Conservation (phyloP, 768 basidiomycete species). For the Mycena sanguinolenta region DNA sequence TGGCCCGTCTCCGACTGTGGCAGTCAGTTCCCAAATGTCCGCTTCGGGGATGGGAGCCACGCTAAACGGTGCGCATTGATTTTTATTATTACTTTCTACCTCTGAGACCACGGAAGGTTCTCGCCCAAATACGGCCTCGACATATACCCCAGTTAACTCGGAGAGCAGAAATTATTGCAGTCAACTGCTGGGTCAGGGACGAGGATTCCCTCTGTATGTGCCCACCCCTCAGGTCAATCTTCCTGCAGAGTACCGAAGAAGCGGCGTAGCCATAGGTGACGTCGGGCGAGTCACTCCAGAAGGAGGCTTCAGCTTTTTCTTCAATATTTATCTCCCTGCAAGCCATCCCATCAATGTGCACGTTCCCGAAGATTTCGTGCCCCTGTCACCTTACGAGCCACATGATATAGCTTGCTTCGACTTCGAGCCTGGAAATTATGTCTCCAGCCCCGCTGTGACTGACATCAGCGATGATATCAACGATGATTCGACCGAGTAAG, state of each 20-base stretch:
- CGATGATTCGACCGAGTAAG: background rate
- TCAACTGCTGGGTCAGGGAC: conserved; percentile 23
- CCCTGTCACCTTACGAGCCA: background rate
- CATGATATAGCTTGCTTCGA: background rate
- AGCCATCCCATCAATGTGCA: conserved; percentile 42
- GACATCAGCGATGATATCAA: background rate
- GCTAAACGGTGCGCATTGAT: too few relatives aligned
- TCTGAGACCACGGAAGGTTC: too few relatives aligned
- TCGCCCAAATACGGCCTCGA: too few relatives aligned
- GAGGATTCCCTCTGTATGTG: conserved; percentile 48
- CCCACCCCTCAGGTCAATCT: conserved; percentile 31
- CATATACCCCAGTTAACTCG: too few relatives aligned
- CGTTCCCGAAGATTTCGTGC: conserved; percentile 44
- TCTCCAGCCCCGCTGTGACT: background rate
- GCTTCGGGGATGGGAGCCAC: too few relatives aligned
- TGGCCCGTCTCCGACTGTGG: too few relatives aligned
- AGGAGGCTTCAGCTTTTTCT: conserved; percentile 49
- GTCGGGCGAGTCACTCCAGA: conserved; percentile 47
- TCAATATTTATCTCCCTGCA: conserved; percentile 48
- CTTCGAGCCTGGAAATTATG: conserved; percentile 8
- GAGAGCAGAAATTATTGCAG: conserved; percentile 15
- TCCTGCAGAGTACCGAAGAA: background rate
- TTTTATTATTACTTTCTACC: too few relatives aligned
- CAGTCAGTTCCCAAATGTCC: too few relatives aligned
- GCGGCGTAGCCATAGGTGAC: conserved; percentile 49